Base-by-base conservation (phyloP, 1,284 basidiomycete genomes). In the Acaromyces ingoldii region DNA sequence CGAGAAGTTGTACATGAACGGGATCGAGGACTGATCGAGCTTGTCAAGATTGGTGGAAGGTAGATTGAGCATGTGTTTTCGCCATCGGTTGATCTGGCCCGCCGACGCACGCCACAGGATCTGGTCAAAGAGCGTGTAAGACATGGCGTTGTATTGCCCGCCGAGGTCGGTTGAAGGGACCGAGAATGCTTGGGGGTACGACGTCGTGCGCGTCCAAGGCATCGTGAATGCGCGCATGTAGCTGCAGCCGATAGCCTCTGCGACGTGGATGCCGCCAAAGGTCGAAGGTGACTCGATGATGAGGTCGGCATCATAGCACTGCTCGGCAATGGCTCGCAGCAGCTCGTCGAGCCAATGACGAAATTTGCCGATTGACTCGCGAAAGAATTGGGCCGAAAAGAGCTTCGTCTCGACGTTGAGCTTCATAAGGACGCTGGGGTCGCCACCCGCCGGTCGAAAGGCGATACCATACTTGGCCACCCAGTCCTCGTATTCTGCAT, bases 401-500 rank as follows among this genome's bases (percentile, higher is more conserved):
- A 63, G 53, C 36, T 62, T 52, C 25, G 70, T 49, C 49, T 72
- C 61, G 5, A 64, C 62, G 31, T 58, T 64, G 42, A 70, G 64
- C 47, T 70, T 65, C 59, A 72, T 70, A 26, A 72, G 43, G 2
- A 60, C 66, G 3, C 56, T 59, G 1, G 70, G 67, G 29, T 68
- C 62, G n/a, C 70, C 70, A 13, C 67, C 70, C 0, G 65, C 64
- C 11, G 55, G 53, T 11, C 60, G 55, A 41, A 65, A 70, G 38
- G 57, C 60, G 39, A 70, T 65, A 39, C 62, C 63, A 25, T 62
- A 52, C 1, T 58, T 53, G 62, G 82, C 79, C 30, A 84, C 76
- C 82, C 82, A 84, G 3, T 64, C 65, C 64, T 82, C 81, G 69
- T 84, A 85, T 66, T 85, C 83, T 55, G 79, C 78, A 72, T 85